Evolutionary conservation across 2,329 filamentous ascomycete genomes (phyloP).

Genomic region (Hypoxylon sp.): DNA sequence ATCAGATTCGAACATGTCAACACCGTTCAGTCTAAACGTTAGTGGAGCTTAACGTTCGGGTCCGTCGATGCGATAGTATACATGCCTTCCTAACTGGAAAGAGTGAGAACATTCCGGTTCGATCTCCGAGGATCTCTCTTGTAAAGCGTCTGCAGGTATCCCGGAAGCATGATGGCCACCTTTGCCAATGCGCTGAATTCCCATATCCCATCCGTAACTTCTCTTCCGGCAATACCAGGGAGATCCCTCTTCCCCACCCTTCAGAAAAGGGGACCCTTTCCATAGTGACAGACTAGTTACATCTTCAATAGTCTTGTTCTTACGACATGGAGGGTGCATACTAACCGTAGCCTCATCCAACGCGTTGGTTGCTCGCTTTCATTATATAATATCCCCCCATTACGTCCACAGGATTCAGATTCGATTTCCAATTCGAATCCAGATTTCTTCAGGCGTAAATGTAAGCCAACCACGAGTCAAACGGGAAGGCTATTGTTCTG

Average conservation of each 20-base stretch:
- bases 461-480: neutral
- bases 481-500: neutral
- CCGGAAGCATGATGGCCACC: neutral
- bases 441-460: neutral
- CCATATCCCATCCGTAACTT: slow-evolving; percentile 2
- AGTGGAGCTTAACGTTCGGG: slow-evolving; percentile 31
- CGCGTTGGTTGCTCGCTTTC: slow-evolving; percentile 17
- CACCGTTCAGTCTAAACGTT: slow-evolving; percentile 8
- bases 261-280: slow-evolving; percentile 1
- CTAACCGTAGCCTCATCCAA: slow-evolving; percentile 34
- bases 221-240: slow-evolving; percentile 7
- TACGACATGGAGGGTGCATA: slow-evolving; percentile 26
- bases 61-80: slow-evolving; percentile 18
- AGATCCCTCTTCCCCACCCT: slow-evolving; percentile 3
- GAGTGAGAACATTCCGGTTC: no score
- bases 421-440: slow-evolving; percentile 2
- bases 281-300: slow-evolving; percentile 24
- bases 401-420: slow-evolving; percentile 35
- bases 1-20: neutral
- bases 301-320: slow-evolving; percentile 9
- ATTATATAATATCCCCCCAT: slow-evolving; percentile 46
- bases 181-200: slow-evolving; percentile 3
- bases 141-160: neutral
- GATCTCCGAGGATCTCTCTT: no score
- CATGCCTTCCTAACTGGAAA: neutral